Evolutionary conservation across 805 yeast species (phyloP).

Genomic region (Pichia pseudocactophila): DNA sequence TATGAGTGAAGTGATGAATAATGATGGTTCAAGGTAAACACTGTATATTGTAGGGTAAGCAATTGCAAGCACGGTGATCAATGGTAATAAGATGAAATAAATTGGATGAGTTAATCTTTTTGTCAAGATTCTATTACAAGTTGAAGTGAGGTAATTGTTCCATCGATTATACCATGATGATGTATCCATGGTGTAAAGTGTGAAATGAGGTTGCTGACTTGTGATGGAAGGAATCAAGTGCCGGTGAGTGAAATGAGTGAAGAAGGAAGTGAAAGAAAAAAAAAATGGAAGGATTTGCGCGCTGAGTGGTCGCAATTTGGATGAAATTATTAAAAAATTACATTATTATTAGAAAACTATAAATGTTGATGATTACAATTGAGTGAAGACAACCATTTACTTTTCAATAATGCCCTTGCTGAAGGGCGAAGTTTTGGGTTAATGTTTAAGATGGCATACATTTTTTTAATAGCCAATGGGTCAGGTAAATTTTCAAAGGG

Average conservation of each 20-base stretch:
- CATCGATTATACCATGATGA: background rate
- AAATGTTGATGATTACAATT: too few species aligned
- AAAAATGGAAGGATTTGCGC: too few species aligned
- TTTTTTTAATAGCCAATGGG: too few species aligned
- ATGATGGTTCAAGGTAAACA: background rate
- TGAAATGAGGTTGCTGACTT: background rate
- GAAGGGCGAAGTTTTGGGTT: too few species aligned
- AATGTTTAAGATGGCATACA: too few species aligned
- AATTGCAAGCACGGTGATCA: background rate
- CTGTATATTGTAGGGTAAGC: slow-evolving; percentile 4
- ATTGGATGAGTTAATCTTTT: background rate
- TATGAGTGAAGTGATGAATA: background rate
- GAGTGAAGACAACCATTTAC: too few species aligned
- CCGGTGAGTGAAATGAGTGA: background rate
- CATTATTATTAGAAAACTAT: too few species aligned
- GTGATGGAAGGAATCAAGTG: background rate
- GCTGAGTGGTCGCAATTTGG: too few species aligned
- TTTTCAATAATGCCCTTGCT: too few species aligned
- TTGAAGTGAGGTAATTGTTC: background rate
- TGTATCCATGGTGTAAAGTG: background rate
- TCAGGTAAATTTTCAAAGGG: too few species aligned
- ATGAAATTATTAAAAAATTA: too few species aligned
- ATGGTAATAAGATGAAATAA: slow-evolving; percentile 1
- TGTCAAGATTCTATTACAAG: background rate
- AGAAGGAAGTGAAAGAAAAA: background rate